Conservation (phyloP, 2,329 filamentous ascomycete species). For the Fusarium caatingaense region DNA sequence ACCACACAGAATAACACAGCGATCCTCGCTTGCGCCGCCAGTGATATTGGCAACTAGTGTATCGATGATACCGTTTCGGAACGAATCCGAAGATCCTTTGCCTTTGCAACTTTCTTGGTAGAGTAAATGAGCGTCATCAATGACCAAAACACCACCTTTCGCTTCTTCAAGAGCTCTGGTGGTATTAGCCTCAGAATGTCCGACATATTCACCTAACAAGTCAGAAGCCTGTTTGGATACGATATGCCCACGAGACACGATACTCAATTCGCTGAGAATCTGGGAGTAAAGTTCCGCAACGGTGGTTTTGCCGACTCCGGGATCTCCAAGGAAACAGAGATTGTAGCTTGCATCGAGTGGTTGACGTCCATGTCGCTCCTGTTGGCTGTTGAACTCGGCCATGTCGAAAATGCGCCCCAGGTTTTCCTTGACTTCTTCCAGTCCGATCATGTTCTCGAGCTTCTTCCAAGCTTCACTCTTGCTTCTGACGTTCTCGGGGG, state of each 20-base stretch:
- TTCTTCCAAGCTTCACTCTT: neutral
- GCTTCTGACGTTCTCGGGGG: neutral
- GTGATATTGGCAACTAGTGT: neutral
- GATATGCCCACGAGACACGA: neutral
- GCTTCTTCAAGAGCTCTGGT: neutral
- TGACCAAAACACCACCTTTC: neutral
- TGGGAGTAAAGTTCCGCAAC: neutral
- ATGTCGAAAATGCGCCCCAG: neutral
- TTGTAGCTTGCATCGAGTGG: neutral
- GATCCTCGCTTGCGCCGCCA: neutral
- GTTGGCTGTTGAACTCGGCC: neutral
- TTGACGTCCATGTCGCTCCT: neutral
- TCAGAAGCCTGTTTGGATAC: neutral
- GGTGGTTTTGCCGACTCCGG: constrained; percentile 1
- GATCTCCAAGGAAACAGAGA: neutral
- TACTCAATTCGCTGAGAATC: neutral
- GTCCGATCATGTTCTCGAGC: neutral
- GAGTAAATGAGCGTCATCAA: constrained; percentile 1
- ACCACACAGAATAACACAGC: constrained; percentile 3
- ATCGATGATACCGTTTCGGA: neutral
- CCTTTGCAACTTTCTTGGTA: neutral
- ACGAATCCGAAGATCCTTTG: neutral
- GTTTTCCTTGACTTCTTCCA: neutral
- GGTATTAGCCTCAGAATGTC: neutral
- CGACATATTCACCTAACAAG: neutral